Conservation (phyloP, 345 rosid genomes). For the Adansonia digitata region DNA sequence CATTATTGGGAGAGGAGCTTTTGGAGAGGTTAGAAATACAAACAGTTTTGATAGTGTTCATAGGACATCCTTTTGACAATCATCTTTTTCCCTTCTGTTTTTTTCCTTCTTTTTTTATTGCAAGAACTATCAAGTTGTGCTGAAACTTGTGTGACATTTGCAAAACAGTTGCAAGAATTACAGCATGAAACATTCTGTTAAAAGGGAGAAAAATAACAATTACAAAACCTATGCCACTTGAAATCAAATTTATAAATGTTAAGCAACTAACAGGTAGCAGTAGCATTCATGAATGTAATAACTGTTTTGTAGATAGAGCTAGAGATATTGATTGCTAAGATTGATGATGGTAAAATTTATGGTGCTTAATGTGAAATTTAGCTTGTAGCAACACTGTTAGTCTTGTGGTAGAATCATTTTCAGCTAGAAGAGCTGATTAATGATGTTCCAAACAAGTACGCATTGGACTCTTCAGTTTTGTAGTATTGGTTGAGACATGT, state of each 20-base stretch:
- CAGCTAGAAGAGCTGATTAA: not conserved
- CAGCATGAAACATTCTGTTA: not conserved
- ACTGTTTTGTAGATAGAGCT: not conserved
- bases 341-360: not conserved
- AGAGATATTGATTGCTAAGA: not conserved
- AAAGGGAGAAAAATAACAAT: not conserved
- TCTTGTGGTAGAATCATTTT: not conserved
- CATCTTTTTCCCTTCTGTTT: not conserved
- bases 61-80: conserved; percentile 6
- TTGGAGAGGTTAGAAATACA: conserved; percentile 72
- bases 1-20: conserved; percentile 91
- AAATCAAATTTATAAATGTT: not conserved
- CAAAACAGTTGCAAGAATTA: not conserved
- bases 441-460: not conserved
- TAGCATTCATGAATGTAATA: not conserved
- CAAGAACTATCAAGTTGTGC: not conserved
- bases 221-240: not conserved
- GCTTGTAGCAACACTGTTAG: not conserved
- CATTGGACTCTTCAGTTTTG: not conserved
- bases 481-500: not conserved
- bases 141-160: not conserved
- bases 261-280: not conserved
- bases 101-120: not conserved
- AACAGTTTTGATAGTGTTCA: not conserved
- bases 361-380: not conserved